Percentiles rank a stretch among this genome's conserved stretches.
Evolutionary conservation across 208 protist genomes (phyloP).

Genomic region (Acanthamoeba triangularis): DNA sequence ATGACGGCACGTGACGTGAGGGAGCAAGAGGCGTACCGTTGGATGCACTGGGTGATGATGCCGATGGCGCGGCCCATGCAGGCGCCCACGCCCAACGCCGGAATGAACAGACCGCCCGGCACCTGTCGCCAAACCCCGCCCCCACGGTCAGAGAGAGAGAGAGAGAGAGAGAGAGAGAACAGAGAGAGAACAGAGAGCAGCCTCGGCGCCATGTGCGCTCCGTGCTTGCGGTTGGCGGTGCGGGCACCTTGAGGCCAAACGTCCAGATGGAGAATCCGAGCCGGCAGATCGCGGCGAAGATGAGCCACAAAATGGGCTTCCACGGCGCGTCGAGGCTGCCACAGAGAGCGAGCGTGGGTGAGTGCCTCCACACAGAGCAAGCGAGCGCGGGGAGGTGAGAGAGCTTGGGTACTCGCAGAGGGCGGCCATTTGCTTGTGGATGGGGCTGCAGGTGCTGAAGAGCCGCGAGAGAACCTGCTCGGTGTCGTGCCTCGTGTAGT

Average conservation of each 20-base stretch:
- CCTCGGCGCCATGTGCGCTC: no score
- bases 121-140: neutral
- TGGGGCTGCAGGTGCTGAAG: slow-evolving; percentile 36
- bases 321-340: neutral
- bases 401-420: neutral
- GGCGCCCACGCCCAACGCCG: slow-evolving; percentile 38
- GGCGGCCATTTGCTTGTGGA: slow-evolving; percentile 13
- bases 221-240: no score
- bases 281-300: neutral
- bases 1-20: no score
- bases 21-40: neutral
- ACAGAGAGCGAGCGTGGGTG: neutral
- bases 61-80: slow-evolving; percentile 59
- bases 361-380: neutral
- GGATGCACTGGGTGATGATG: slow-evolving; percentile 15
- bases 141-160: no score
- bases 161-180: no score
- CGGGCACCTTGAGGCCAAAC: slow-evolving; percentile 58
- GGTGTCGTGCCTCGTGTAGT: slow-evolving; percentile 25
- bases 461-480: neutral
- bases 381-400: neutral
- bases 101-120: slow-evolving; percentile 59
- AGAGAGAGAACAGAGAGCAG: no score
- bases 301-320: slow-evolving; percentile 38
- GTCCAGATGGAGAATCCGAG: slow-evolving; percentile 49